Conservation (phyloP, 2,329 filamentous ascomycete genomes). For the Trichophyton rubrum region DNA sequence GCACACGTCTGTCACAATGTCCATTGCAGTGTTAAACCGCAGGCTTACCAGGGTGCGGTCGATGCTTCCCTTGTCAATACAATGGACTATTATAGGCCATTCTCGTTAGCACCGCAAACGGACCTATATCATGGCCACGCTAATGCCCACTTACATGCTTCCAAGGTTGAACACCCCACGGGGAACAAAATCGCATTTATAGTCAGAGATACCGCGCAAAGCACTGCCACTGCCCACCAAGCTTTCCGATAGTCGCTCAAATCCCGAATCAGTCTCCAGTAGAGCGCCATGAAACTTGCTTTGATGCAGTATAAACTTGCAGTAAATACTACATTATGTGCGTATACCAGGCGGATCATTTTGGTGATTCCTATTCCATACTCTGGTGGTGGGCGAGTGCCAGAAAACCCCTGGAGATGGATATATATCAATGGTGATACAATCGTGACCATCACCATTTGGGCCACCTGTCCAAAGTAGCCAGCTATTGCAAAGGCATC, state of each 20-base stretch:
- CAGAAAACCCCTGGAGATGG: slow-evolving; percentile 5
- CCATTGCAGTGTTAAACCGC: slow-evolving; percentile 6
- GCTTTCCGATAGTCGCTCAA: slow-evolving; percentile 5
- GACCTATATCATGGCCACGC: neutral
- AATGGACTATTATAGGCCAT: slow-evolving; percentile 4
- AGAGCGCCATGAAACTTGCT: slow-evolving; percentile 9
- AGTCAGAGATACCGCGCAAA: neutral
- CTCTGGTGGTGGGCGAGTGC: slow-evolving; percentile 2
- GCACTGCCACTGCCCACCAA: slow-evolving; percentile 8
- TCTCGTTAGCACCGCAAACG: neutral
- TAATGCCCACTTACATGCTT: slow-evolving; percentile 7
- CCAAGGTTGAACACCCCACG: slow-evolving; percentile 6
- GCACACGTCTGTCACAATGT: slow-evolving; percentile 8
- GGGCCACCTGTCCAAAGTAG: slow-evolving; percentile 6
- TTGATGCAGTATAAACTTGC: slow-evolving; percentile 9
- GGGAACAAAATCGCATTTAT: slow-evolving; percentile 4
- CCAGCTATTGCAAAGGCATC: slow-evolving; percentile 7
- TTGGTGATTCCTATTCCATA: slow-evolving; percentile 7
- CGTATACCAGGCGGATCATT: slow-evolving; percentile 7
- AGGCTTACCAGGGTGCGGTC: slow-evolving; percentile 1
- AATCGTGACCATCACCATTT: slow-evolving; percentile 4
- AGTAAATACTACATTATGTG: slow-evolving; percentile 6
- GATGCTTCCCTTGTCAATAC: slow-evolving; percentile 3
- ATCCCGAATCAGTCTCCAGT: slow-evolving; percentile 9
- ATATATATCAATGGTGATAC: slow-evolving; percentile 9